These are phyloP conservation scores for Gnaphalium uliginosum DNA, from an alignment of 129 eudicot genomes.

Conservation along the genomic window DNA sequence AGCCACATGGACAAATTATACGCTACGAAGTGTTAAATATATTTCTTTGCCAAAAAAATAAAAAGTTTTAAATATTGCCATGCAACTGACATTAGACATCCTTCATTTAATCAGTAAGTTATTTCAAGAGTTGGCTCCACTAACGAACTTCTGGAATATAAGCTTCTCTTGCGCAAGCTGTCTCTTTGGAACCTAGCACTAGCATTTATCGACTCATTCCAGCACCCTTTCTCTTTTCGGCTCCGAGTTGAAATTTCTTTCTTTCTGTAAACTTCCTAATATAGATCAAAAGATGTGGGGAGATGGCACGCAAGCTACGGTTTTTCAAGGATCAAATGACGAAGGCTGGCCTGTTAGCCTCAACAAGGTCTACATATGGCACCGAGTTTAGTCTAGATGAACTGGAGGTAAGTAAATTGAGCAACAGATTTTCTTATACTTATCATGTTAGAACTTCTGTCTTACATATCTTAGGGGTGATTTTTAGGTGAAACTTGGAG, in stretches of 20 bases:
- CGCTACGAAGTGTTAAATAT: not conserved
- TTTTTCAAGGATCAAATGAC: slow-evolving; percentile 71
- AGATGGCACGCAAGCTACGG: slow-evolving; percentile 84
- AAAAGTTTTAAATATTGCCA: not conserved
- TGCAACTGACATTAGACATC: not conserved
- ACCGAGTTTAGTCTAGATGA: slow-evolving; percentile 49
- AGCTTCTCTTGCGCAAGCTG: not conserved
- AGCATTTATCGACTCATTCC: not conserved
- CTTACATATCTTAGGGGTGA: slow-evolving; percentile 16
- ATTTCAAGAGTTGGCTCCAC: not conserved
- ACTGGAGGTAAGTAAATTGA: slow-evolving; percentile 51
- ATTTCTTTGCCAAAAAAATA: too few species aligned
- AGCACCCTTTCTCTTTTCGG: slow-evolving; percentile 3
- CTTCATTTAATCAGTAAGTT: not conserved
- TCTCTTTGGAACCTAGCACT: not conserved
- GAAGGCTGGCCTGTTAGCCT: slow-evolving; percentile 63
- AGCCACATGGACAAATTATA: not conserved
- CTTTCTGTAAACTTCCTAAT: not conserved
- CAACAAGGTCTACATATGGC: slow-evolving; percentile 42
- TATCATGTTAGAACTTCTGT: not conserved
- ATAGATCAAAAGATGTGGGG: slow-evolving; percentile 86
- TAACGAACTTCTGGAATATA: not conserved
- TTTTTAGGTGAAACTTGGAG: slow-evolving; percentile 68
- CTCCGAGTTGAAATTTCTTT: not conserved
- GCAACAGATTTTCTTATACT: slow-evolving; percentile 4